Percentiles rank a stretch among this genome's conserved stretches.
Evolutionary conservation across 495 filamentous ascomycete genomes (phyloP).

Genomic region (Apodospora peruviana): DNA sequence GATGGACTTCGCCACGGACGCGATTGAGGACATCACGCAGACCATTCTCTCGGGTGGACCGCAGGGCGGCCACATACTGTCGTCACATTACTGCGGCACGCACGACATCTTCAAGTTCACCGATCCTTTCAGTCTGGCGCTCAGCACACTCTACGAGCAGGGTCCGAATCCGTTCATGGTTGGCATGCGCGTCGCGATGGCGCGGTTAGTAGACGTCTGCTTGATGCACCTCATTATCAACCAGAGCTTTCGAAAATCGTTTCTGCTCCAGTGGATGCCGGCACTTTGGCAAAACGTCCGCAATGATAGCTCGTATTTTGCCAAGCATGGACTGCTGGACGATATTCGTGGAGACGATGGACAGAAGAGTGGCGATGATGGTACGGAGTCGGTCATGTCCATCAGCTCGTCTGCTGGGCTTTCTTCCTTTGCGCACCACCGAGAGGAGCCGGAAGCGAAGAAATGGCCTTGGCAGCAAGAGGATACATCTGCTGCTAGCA

Average conservation of each 20-base stretch:
- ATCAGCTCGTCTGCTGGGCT: no score
- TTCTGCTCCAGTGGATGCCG: background rate
- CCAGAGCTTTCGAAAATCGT: constrained; percentile 1
- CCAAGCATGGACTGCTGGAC: background rate
- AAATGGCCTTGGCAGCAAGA: no score
- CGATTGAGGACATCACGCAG: constrained; percentile 5
- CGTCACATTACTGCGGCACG: background rate
- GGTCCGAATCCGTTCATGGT: background rate
- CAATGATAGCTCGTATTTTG: background rate
- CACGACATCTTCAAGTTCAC: constrained; percentile 7
- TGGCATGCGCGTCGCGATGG: constrained; percentile 13
- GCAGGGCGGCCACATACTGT: background rate
- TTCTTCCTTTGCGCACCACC: no score
- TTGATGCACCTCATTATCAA: constrained; percentile 11
- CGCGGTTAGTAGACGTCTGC: constrained; percentile 10
- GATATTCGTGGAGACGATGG: background rate
- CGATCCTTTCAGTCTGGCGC: constrained; percentile 8
- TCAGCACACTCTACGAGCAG: constrained; percentile 14
- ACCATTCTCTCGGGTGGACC: no score
- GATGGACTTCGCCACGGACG: constrained; percentile 6
- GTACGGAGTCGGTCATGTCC: no score
- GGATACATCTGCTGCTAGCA: no score
- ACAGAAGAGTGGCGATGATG: background rate
- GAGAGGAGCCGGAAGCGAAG: no score
- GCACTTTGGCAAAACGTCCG: background rate